Evolutionary conservation across 2,329 filamentous ascomycete species (phyloP), one percentile per base, ranked within the genome.

Genomic region (Samsoniella hepiali): DNA sequence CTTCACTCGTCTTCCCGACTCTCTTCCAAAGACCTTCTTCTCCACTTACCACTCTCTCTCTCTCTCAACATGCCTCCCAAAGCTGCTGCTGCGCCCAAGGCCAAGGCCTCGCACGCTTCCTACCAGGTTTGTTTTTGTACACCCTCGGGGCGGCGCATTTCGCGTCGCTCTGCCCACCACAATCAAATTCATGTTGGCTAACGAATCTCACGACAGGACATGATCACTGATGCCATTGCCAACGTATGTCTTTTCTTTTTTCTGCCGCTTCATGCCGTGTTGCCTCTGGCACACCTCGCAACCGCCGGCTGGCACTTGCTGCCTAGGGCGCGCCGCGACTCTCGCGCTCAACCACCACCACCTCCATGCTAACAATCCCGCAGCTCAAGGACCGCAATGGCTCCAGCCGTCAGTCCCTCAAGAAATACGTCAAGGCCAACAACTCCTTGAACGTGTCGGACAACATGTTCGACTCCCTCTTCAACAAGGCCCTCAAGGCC

Each of bases 401-500:
- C 65, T 86, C 84, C 29, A 85, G 84, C 76, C 84, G 84, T 66
- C 84, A 85, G 74, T 81, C 80, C 55, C 76, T 87, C 66, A 87
- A 87, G 82, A 86, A 87, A 75, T 86, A 83, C 74, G 81, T 84
- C 72, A 79, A 79, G 73, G 79, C 79, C 69, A 83, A 84, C 77
- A 83, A 84, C 77, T 76, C 72, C 65, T 74, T 82, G 70, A 76
- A 75, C 64, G 73, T 74, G 32, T 73, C 75, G 67, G 76, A 84
- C 74, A 80, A 80, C 72, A 86, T 86, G 84, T 87, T 87, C 77
- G 84, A 84, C 73, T 84, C 84, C 66, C 88, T 93, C 72, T 92
- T 96, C 86, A 95, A 95, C 87, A 90, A 89, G 78, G 91, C 91
- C 61, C 83, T 96, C 74, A 87, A 89, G 79, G 80, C 82, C 65